Percentiles rank a stretch among this genome's conserved stretches.
phyloP scores from a whole-genome alignment of 768 basidiomycete genomes.

The Krasilnikovozyma curviuscula region DNA sequence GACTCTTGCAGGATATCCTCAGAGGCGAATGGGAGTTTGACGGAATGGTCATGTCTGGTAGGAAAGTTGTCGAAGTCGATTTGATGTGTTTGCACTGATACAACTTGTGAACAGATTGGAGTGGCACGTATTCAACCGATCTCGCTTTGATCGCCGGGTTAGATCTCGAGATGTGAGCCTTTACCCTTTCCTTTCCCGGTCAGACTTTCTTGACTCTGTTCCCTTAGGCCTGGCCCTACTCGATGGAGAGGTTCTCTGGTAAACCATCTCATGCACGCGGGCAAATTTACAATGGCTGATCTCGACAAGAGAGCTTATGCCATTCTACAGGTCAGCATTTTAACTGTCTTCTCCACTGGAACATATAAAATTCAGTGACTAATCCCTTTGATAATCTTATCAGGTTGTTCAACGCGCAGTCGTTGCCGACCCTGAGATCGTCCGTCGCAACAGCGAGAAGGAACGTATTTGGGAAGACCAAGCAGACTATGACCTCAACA shows the following conservation, averaged over 20 bases:
- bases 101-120: not conserved
- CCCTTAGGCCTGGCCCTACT: constrained; percentile 26
- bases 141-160: constrained; percentile 41
- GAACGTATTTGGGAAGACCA: too few species aligned
- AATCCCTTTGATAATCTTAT: too few species aligned
- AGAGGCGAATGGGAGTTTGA: too few species aligned
- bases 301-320: too few species aligned
- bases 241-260: constrained; percentile 13
- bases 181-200: too few species aligned
- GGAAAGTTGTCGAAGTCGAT: too few species aligned
- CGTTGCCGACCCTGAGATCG: too few species aligned
- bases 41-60: too few species aligned
- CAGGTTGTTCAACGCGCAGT: constrained; percentile 37
- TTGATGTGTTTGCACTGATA: too few species aligned
- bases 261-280: constrained; percentile 31
- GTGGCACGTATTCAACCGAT: constrained; percentile 30
- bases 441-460: too few species aligned
- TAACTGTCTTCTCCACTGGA: constrained; percentile 24
- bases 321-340: constrained; percentile 44
- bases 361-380: too few species aligned
- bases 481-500: too few species aligned
- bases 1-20: constrained; percentile 37
- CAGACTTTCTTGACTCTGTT: constrained; percentile 16
- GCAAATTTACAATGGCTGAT: constrained; percentile 46
- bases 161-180: constrained; percentile 31